phyloP scores from a whole-genome alignment of 75 land plant species.

The Sequoia sempervirens region DNA sequence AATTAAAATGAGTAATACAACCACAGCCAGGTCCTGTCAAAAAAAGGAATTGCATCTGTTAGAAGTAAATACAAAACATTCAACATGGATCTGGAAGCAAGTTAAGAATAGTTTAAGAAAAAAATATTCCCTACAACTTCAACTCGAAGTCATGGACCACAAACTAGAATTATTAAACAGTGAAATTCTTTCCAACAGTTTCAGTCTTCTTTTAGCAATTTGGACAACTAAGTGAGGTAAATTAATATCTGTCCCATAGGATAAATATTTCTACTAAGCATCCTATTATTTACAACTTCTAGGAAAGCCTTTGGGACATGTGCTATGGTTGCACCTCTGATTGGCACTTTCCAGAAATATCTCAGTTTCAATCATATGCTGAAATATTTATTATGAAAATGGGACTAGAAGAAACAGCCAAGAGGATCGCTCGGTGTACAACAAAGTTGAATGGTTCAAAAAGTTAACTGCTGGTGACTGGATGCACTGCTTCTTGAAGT shows the following conservation, averaged over 20 bases:
- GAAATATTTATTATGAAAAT: not conserved
- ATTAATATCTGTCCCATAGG: not conserved
- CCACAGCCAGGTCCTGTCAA: conserved; percentile 93
- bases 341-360: not conserved
- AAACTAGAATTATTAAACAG: not conserved
- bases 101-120: not conserved
- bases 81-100: too few relatives aligned
- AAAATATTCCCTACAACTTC: not conserved
- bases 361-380: not conserved
- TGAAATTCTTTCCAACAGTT: not conserved
- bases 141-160: not conserved
- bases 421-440: not conserved
- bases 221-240: not conserved
- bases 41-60: not conserved
- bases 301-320: not conserved
- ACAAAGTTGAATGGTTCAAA: not conserved
- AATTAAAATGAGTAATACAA: conserved; percentile 90
- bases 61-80: not conserved
- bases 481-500: not conserved
- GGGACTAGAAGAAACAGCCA: not conserved
- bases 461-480: not conserved
- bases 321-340: not conserved
- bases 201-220: not conserved
- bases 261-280: not conserved
- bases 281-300: not conserved